Base-by-base conservation (phyloP, 1,284 basidiomycete genomes). In the Ceratobasidium sp. region DNA sequence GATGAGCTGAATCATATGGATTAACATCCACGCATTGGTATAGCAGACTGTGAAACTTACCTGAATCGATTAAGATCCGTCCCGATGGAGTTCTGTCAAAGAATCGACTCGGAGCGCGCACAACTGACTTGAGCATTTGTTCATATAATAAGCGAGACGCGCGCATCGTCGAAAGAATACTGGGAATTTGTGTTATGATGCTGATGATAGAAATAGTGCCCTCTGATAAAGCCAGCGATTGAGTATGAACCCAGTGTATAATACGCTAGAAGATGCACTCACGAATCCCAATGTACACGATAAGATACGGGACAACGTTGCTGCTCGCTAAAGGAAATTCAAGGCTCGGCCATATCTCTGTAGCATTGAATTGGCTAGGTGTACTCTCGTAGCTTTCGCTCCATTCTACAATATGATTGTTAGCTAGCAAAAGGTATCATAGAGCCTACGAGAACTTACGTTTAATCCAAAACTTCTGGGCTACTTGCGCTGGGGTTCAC, bases 51-150 rank as follows among this genome's bases (percentile, higher is more conserved):
- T 11, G 17, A 56, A 29, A 27, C 62, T 44, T 9, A 65, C 45
- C 62, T 62, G 45, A 56, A 64, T n/a, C 51, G 45, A 47, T 74
- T 29, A 56, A 59, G 29, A 71, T 59, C n/a, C 65, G 31, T 33
- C 54, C 74, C 14, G 74, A 75, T 14, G 74, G 74, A 19, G 74
- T 75, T 36, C 41, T 75, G 31, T 75, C 74, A 45, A 75, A 75
- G 24, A 65, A 75, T 1, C 74, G 64, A 59, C 65, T 75, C 11
- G 74, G 66, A 19, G 74, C 36, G 31, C 74, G 74, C 15, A 75
- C 24, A 1, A 75, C 74, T 15, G 74, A 75, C 11, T 56, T 29
- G 8, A 75, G 31, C 74, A 75, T 75, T 17, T 29, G 24, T 6
- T 62, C 53, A 29, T 59, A 75, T 44, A 75, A 22, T 15, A 45